Evolutionary conservation across 768 basidiomycete species (phyloP), one percentile per base, ranked within the genome.

Genomic region (Nevesoporus exiguus): DNA sequence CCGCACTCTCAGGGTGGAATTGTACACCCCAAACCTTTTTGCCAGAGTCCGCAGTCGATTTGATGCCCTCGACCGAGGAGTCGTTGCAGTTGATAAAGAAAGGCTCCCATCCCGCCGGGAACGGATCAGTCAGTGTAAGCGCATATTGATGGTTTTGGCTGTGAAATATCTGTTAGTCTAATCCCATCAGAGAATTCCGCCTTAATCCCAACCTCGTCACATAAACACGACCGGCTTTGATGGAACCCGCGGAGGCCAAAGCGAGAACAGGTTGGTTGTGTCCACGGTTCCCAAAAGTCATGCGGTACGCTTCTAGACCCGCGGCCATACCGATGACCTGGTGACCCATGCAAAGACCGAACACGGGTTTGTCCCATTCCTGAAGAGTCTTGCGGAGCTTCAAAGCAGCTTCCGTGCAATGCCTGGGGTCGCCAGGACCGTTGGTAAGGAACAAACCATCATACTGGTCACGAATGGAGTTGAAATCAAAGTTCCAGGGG

Each of bases 1-100:
- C 96, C 25, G 93, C 90, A 58, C 93, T 94, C 73, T 99, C 97
- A 15, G 97, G 97, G 72, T 99, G 97, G 85, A 98, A 99, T 67
- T 99, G 97, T 21, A 98, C 96, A 61, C 96, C 97, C 93, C 94
- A 98, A 29, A 98, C 81, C 59, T 84, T 86, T 76, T 87, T 93
- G 50, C 93, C 93, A 22, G 93, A 94, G 10, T 86, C 88, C 0
- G 76, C 66, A 2, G 97, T 97, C 17, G 93, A 95, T 74, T 94
- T 98, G 80, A 98, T 97, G 36, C 97, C 97, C 69, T 98, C 97
- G 15, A 98, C 94, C 1, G 93, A 97, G 15, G 96, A 98, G 74
- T 98, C 96, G 66, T 98, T 98, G 75, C 93, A 97, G 74, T 98
- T 99, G 77, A 98, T 96, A 79, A 99, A 99, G 82, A 96, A 98